A percentile compares a stretch with the other conserved stretches of the same genome.
Evolutionary conservation across 2,329 filamentous ascomycete genomes (phyloP).

Genomic region (Clarireedia monteithiana): DNA sequence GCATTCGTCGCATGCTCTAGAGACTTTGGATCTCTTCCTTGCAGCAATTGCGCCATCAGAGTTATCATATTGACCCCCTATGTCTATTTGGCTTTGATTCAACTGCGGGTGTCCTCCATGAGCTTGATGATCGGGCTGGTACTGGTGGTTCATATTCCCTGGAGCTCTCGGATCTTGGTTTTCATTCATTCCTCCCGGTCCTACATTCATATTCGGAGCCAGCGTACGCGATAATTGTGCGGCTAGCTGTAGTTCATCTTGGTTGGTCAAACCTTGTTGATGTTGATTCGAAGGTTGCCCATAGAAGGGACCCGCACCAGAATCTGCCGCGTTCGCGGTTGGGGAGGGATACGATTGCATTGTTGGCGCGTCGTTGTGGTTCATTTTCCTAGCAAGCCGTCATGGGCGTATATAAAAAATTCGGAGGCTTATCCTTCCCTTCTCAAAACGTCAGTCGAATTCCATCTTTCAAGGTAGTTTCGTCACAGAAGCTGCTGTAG

Average conservation of each 20-base stretch:
- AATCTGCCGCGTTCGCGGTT: conserved; percentile 22
- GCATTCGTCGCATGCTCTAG: conserved; percentile 82
- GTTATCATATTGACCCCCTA: conserved; percentile 39
- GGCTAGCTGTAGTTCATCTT: conserved; percentile 31
- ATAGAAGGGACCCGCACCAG: conserved; percentile 25
- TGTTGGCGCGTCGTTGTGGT: conserved; percentile 20
- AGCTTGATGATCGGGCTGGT: conserved; percentile 27
- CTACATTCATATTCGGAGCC: conserved; percentile 34
- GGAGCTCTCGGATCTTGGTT: conserved; percentile 29
- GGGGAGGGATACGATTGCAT: conserved; percentile 29
- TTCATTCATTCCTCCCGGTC: conserved; percentile 32
- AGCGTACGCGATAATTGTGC: conserved; percentile 39
- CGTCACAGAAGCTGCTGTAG: neutral
- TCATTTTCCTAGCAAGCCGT: conserved; percentile 12
- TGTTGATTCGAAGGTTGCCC: conserved; percentile 17
- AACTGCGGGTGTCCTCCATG: conserved; percentile 16
- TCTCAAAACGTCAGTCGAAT: conserved; percentile 18
- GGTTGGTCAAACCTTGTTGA: conserved; percentile 20
- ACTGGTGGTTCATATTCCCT: conserved; percentile 30
- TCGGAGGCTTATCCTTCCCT: conserved; percentile 11
- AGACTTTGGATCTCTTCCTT: conserved; percentile 77
- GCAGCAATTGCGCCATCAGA: conserved; percentile 42
- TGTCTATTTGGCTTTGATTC: conserved; percentile 21
- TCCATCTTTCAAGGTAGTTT: conserved; percentile 9
- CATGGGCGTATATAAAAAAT: conserved; percentile 13